These are phyloP conservation scores for Bipolaris gigantea DNA, from an alignment of 2,329 filamentous ascomycete genomes.

Conservation along the genomic window DNA sequence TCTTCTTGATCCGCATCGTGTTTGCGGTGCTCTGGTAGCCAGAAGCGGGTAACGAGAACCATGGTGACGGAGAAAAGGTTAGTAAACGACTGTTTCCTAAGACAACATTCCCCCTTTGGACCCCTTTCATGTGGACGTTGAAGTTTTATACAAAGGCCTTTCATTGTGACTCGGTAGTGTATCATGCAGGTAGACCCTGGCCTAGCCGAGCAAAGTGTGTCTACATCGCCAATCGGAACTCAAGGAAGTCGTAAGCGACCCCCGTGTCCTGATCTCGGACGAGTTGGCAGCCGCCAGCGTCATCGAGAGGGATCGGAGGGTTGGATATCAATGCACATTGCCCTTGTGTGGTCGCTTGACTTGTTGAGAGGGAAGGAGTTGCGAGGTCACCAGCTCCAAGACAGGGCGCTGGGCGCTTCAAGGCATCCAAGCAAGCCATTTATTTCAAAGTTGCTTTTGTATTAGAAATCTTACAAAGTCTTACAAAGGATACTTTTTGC, in stretches of 20 bases:
- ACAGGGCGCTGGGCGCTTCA: not conserved
- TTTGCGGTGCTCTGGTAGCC: conserved; percentile 32
- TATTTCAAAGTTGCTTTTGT: too few relatives aligned
- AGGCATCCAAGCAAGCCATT: not conserved
- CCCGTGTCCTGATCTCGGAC: conserved; percentile 18
- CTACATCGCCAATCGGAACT: conserved; percentile 31
- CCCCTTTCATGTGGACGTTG: conserved; percentile 9
- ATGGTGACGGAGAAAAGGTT: conserved; percentile 14
- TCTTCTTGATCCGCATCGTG: conserved; percentile 9
- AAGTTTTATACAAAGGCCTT: conserved; percentile 26
- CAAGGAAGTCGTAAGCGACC: conserved; percentile 28
- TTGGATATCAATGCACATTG: conserved; percentile 20
- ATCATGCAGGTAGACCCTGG: conserved; percentile 7
- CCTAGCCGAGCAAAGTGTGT: conserved; percentile 4
- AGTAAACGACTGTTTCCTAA: conserved; percentile 1
- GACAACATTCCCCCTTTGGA: conserved; percentile 21
- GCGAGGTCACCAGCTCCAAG: not conserved
- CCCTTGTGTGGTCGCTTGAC: conserved; percentile 8
- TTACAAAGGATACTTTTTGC: not conserved
- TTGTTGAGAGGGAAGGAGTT: conserved; percentile 3
- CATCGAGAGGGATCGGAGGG: conserved; percentile 4
- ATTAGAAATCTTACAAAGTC: too few relatives aligned
- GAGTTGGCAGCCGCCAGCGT: conserved; percentile 21
- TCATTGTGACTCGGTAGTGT: conserved; percentile 13
- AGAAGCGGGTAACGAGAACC: conserved; percentile 34